Evolutionary conservation across 345 rosid genomes (phyloP).

Genomic region (Corchorus olitorius): DNA sequence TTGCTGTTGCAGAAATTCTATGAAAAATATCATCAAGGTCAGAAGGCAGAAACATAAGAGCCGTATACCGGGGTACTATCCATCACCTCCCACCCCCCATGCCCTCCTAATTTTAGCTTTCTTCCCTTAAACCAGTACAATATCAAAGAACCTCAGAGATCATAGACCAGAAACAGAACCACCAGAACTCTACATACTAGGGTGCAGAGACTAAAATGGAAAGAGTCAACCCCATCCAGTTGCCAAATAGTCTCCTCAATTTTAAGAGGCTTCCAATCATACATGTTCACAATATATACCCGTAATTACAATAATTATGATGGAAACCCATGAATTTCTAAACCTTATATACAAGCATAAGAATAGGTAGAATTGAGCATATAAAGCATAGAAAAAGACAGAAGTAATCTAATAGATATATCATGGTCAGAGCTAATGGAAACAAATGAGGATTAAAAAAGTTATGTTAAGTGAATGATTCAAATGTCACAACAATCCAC

Average conservation of each 20-base stretch:
- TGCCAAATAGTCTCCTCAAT: background rate
- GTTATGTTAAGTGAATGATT: conserved; percentile 10
- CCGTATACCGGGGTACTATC: background rate
- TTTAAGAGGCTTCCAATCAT: background rate
- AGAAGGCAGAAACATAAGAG: background rate
- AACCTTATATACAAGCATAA: conserved; percentile 13
- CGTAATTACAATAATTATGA: background rate
- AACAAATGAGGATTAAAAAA: conserved; percentile 17
- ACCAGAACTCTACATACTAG: background rate
- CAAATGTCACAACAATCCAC: conserved; percentile 25
- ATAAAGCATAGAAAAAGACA: conserved; percentile 26
- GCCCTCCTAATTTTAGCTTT: background rate
- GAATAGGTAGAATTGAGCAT: background rate
- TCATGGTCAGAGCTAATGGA: conserved; percentile 1
- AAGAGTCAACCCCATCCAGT: background rate
- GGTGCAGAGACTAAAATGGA: background rate
- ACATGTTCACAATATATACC: background rate
- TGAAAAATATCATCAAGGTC: background rate
- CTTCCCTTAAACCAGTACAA: too few relatives aligned
- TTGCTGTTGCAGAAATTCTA: background rate
- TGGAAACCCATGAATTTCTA: conserved; percentile 1
- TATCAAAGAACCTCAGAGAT: background rate
- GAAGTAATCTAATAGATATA: conserved; percentile 18
- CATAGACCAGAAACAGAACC: background rate
- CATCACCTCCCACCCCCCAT: background rate